Evolutionary conservation across 495 filamentous ascomycete genomes (phyloP).

Genomic region (Aspergillus asperescens): DNA sequence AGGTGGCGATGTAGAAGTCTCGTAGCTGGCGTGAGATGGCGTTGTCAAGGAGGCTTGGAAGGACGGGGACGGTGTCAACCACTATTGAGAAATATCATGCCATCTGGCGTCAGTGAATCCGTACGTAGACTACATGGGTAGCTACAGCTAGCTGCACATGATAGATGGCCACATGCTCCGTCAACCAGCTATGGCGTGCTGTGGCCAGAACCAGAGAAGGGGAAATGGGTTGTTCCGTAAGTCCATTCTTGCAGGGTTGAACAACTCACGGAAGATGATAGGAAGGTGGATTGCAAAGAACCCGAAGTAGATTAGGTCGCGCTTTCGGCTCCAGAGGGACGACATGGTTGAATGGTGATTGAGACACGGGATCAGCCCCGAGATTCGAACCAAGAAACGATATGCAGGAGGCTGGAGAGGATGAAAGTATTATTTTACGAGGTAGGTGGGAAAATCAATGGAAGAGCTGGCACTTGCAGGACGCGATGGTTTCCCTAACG

Average conservation of each 20-base stretch:
- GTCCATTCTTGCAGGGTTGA: background rate
- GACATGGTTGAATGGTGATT: constrained; percentile 7
- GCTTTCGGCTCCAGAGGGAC: constrained; percentile 40
- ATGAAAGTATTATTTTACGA: too few species aligned
- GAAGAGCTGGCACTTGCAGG: background rate
- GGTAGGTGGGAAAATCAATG: background rate
- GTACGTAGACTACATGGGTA: constrained; percentile 5
- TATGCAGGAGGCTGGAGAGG: constrained; percentile 1
- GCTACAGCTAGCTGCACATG: background rate
- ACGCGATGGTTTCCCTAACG: background rate
- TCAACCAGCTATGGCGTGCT: background rate
- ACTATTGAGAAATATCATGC: constrained; percentile 33
- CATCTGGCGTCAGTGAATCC: constrained; percentile 3
- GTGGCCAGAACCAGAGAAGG: background rate
- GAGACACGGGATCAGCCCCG: background rate
- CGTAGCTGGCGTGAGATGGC: constrained; percentile 48
- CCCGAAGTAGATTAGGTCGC: constrained; percentile 57
- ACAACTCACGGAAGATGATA: constrained; percentile 57
- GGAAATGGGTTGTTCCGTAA: background rate
- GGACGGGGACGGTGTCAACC: constrained; percentile 61
- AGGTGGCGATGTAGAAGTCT: constrained; percentile 59
- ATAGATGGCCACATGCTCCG: background rate
- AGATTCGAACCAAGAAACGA: constrained; percentile 9
- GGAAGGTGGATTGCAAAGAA: constrained; percentile 67
- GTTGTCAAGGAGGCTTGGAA: constrained; percentile 51